Percentiles rank a stretch among this genome's conserved stretches.
These are phyloP conservation scores for Fraxinus sp. DNA, from an alignment of 305 asterid species.

Conservation along the genomic window DNA sequence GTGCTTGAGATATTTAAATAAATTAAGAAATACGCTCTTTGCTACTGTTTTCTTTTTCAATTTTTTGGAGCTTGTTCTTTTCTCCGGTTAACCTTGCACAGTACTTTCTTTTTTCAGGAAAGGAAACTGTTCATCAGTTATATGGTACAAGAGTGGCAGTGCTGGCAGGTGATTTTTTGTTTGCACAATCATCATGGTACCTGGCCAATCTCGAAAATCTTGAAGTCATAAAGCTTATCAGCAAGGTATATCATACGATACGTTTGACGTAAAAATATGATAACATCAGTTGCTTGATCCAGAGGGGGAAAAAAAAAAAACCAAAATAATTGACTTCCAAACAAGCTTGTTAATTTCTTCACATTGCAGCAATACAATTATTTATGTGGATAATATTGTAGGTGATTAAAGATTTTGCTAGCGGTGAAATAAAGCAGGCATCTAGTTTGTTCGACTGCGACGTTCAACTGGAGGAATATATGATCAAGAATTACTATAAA, in stretches of 20 bases:
- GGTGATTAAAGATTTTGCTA: slow-evolving; percentile 95
- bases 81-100: background rate
- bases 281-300: background rate
- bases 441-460: slow-evolving; percentile 83
- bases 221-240: slow-evolving; percentile 89
- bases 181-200: slow-evolving; percentile 99
- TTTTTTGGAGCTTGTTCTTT: background rate
- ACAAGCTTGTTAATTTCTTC: background rate
- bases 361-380: background rate
- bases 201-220: slow-evolving; percentile 95
- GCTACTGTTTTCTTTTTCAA: background rate
- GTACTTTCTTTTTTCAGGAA: slow-evolving; percentile 42
- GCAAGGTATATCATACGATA: slow-evolving; percentile 51
- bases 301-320: no score
- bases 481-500: slow-evolving; percentile 87
- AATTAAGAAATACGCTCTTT: background rate
- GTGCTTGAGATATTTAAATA: background rate
- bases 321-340: background rate
- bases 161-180: slow-evolving; percentile 89
- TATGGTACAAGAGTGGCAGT: slow-evolving; percentile 90
- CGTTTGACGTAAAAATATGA: background rate
- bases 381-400: slow-evolving; percentile 25
- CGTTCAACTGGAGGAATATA: slow-evolving; percentile 72
- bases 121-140: slow-evolving; percentile 80
- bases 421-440: slow-evolving; percentile 96